Percentiles rank a stretch among this genome's conserved stretches.
phyloP scores from a whole-genome alignment of 2,329 filamentous ascomycete species.

The Blastomyces emzantsi region DNA sequence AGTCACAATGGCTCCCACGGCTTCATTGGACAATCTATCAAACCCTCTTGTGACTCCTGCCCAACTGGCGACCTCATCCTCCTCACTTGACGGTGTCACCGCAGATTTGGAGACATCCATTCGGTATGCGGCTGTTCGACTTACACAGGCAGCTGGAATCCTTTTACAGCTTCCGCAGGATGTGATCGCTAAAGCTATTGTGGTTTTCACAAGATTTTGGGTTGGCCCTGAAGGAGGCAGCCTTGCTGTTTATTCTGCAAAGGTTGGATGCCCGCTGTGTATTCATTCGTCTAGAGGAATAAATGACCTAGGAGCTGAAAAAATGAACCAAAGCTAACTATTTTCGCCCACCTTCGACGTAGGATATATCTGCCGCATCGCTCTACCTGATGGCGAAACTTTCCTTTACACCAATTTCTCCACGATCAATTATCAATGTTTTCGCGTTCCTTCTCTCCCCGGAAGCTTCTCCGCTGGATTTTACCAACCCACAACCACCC shows the following conservation, averaged over 20 bases:
- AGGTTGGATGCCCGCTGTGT: conserved; percentile 23
- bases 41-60: conserved; percentile 39
- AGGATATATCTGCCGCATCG: conserved; percentile 74
- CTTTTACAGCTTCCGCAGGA: conserved; percentile 78
- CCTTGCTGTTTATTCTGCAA: conserved; percentile 34
- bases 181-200: conserved; percentile 73
- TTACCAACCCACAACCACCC: conserved; percentile 26
- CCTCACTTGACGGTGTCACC: conserved; percentile 36
- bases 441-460: conserved; percentile 70
- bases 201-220: conserved; percentile 76
- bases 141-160: conserved; percentile 47
- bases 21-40: conserved; percentile 30
- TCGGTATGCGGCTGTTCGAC: conserved; percentile 36
- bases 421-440: conserved; percentile 73
- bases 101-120: conserved; percentile 36
- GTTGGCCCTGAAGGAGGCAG: conserved; percentile 43
- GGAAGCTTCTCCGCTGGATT: conserved; percentile 45
- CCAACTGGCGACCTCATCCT: conserved; percentile 38
- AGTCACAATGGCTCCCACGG: conserved; percentile 19
- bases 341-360: conserved; percentile 5
- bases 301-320: not conserved
- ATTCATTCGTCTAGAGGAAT: not conserved
- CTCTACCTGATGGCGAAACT: conserved; percentile 79
- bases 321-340: conserved; percentile 3
- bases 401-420: conserved; percentile 63